Conservation (phyloP, 2,329 filamentous ascomycete species). For the Acrodontium crateriforme region DNA sequence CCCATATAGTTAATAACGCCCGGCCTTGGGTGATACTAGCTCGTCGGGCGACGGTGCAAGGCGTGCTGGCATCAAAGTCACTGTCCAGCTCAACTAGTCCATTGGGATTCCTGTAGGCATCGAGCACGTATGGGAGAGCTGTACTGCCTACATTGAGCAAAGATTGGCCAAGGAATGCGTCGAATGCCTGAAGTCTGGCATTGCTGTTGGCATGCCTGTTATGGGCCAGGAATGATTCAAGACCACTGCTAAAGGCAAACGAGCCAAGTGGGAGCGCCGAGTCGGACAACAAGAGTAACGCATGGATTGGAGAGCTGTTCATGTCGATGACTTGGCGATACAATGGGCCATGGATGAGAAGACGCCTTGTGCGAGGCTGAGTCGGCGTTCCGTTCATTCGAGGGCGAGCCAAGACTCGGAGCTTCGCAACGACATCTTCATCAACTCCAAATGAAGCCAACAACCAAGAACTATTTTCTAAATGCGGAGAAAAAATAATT, state of each 20-base stretch:
- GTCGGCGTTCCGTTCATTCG: too few species aligned
- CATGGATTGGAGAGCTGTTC: slow-evolving; percentile 37
- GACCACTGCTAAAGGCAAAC: slow-evolving; percentile 74
- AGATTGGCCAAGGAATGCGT: slow-evolving; percentile 55
- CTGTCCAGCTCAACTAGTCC: slow-evolving; percentile 52
- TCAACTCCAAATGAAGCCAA: too few species aligned
- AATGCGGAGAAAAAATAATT: too few species aligned
- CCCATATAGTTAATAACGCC: slow-evolving; percentile 63
- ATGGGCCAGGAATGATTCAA: slow-evolving; percentile 73
- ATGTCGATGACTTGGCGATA: too few species aligned
- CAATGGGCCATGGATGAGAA: too few species aligned
- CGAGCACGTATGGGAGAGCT: slow-evolving; percentile 60
- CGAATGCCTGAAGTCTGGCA: slow-evolving; percentile 34
- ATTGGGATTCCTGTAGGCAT: slow-evolving; percentile 45
- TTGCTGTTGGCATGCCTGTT: slow-evolving; percentile 36
- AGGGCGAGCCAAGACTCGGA: too few species aligned
- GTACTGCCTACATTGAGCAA: slow-evolving; percentile 58
- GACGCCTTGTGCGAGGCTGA: too few species aligned
- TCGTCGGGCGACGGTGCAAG: slow-evolving; percentile 65
- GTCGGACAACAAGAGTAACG: slow-evolving; percentile 64
- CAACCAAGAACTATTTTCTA: too few species aligned
- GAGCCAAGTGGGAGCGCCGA: slow-evolving; percentile 70
- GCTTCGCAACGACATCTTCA: too few species aligned
- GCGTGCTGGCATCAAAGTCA: slow-evolving; percentile 58
- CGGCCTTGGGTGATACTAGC: slow-evolving; percentile 64